Evolutionary conservation across 768 basidiomycete genomes (phyloP).

Genomic region (Lentinula boryana): DNA sequence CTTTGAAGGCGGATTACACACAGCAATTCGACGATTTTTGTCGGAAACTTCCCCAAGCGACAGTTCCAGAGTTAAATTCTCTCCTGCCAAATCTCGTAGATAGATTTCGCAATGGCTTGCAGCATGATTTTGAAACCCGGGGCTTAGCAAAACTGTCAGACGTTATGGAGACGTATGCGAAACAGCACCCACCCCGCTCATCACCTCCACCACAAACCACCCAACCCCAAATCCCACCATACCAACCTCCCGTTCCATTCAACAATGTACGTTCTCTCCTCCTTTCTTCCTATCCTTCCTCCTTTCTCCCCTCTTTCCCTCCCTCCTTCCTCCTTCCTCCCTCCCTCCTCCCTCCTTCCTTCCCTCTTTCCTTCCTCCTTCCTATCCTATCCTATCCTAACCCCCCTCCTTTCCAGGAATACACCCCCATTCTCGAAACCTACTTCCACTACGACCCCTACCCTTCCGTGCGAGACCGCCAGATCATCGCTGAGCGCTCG

Average conservation of each 20-base stretch:
- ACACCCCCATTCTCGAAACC: conserved; percentile 35
- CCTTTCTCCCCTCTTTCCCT: too few species aligned
- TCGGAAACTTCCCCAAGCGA: neutral
- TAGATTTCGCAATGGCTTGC: neutral
- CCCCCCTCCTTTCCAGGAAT: conserved; percentile 30
- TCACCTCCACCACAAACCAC: neutral
- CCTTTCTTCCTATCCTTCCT: neutral
- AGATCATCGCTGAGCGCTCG: conserved; percentile 32
- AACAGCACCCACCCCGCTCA: neutral
- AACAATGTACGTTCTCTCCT: neutral
- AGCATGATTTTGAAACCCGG: neutral
- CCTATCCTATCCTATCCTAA: too few species aligned
- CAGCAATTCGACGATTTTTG: neutral
- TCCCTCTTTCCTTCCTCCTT: too few species aligned
- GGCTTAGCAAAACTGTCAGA: neutral
- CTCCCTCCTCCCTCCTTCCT: neutral
- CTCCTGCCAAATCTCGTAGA: neutral
- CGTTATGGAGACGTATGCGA: neutral
- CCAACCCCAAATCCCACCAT: neutral
- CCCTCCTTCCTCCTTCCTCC: too few species aligned
- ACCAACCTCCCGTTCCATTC: neutral
- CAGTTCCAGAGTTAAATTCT: neutral
- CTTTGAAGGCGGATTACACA: neutral
- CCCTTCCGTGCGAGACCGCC: conserved; percentile 34
- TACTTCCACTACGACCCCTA: conserved; percentile 46